phyloP scores from a whole-genome alignment of 352 stramenopile genomes.

The Phytophthora colocasiae region DNA sequence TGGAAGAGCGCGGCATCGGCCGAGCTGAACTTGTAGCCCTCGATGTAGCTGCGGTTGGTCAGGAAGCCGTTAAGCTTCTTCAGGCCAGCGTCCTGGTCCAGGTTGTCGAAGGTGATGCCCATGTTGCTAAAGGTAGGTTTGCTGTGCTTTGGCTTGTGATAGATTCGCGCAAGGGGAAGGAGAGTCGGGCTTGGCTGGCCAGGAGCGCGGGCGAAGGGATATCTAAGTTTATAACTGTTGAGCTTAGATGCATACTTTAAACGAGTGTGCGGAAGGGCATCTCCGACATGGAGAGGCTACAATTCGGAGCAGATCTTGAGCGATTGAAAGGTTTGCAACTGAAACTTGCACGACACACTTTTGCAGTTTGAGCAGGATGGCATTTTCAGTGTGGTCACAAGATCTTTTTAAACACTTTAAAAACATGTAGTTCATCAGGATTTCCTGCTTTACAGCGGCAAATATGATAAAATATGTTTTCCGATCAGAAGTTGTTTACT shows the following conservation, averaged over 20 bases:
- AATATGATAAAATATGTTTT: too few species aligned
- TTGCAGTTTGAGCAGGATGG: background rate
- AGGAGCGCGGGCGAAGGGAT: slow-evolving; percentile 24
- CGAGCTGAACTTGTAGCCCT: slow-evolving; percentile 75
- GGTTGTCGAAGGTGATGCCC: slow-evolving; percentile 68
- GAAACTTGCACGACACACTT: slow-evolving; percentile 53
- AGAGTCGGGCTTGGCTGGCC: slow-evolving; percentile 34
- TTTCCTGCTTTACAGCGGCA: too few species aligned
- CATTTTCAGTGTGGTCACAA: too few species aligned
- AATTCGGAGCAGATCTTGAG: slow-evolving; percentile 13
- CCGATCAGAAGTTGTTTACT: too few species aligned
- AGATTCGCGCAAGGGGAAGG: slow-evolving; percentile 28
- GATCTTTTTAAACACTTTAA: too few species aligned
- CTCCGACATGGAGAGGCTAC: background rate
- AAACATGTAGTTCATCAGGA: too few species aligned
- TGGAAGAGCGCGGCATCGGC: slow-evolving; percentile 70
- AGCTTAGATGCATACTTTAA: slow-evolving; percentile 32
- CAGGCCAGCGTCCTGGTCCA: slow-evolving; percentile 64
- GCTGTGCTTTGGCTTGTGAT: slow-evolving; percentile 30
- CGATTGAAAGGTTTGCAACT: slow-evolving; percentile 27
- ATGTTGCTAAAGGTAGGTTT: slow-evolving; percentile 34
- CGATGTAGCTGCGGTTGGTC: slow-evolving; percentile 78
- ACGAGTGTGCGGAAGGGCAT: slow-evolving; percentile 20
- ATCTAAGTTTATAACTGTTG: background rate
- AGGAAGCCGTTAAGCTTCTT: slow-evolving; percentile 89